These are phyloP conservation scores for Sparassis latifolia DNA, from an alignment of 1,284 basidiomycete species.

Conservation along the genomic window DNA sequence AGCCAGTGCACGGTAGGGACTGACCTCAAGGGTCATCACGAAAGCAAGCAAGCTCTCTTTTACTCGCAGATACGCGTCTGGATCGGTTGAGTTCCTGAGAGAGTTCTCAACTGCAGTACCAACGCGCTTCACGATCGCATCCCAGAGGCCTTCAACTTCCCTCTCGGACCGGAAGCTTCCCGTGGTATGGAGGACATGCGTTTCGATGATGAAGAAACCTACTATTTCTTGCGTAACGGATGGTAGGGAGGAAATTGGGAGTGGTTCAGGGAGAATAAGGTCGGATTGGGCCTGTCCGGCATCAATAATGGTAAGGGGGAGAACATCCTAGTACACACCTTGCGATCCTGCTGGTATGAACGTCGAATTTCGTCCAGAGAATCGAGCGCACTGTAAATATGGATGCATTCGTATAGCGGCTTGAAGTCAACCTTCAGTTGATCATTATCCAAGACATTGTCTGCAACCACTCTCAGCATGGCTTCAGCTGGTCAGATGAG, in stretches of 20 bases:
- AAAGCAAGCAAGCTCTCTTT: slow-evolving; percentile 86
- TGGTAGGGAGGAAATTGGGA: slow-evolving; percentile 42
- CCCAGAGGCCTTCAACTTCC: slow-evolving; percentile 97
- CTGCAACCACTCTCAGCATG: slow-evolving; percentile 32
- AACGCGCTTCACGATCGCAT: slow-evolving; percentile 77
- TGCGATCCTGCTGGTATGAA: slow-evolving; percentile 94
- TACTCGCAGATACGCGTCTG: slow-evolving; percentile 77
- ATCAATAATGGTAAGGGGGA: background rate
- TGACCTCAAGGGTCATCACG: slow-evolving; percentile 89
- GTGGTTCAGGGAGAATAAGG: slow-evolving; percentile 77
- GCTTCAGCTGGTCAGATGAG: slow-evolving; percentile 1
- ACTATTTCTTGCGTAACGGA: slow-evolving; percentile 88
- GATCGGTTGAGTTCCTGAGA: slow-evolving; percentile 72
- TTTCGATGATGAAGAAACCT: slow-evolving; percentile 98
- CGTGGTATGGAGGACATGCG: slow-evolving; percentile 86
- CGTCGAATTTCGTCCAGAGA: slow-evolving; percentile 84
- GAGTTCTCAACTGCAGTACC: slow-evolving; percentile 72
- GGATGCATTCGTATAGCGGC: slow-evolving; percentile 94
- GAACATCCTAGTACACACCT: slow-evolving; percentile 41
- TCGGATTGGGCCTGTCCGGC: slow-evolving; percentile 86
- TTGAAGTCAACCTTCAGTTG: slow-evolving; percentile 88
- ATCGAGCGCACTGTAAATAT: slow-evolving; percentile 92
- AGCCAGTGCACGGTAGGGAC: background rate
- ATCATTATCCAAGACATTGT: slow-evolving; percentile 90
- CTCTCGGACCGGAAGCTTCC: slow-evolving; percentile 80